Conservation (phyloP, 2,329 filamentous ascomycete genomes). For the Colletotrichum tofieldiae region DNA sequence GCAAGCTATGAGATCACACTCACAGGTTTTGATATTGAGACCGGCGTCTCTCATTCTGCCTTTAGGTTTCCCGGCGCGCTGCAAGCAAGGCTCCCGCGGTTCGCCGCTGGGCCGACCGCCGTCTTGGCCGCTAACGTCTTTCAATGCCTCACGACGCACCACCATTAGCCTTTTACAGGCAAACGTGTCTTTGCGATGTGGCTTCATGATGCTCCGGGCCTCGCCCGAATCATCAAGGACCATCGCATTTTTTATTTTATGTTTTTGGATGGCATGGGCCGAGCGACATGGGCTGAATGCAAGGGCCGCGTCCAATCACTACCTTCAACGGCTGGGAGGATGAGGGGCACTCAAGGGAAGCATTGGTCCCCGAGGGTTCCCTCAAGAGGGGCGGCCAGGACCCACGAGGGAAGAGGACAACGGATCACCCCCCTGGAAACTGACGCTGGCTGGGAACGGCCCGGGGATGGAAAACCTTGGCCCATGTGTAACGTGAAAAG, state of each 20-base stretch:
- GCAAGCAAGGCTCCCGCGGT: background rate
- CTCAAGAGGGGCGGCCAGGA: slow-evolving; percentile 5
- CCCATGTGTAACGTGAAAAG: slow-evolving; percentile 1
- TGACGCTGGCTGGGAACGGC: slow-evolving; percentile 21
- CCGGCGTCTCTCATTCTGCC: background rate
- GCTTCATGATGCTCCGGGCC: background rate
- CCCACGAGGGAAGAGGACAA: slow-evolving; percentile 3
- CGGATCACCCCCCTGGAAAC: slow-evolving; percentile 11
- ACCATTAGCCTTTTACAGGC: background rate
- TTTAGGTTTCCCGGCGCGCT: background rate
- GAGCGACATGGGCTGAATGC: slow-evolving; percentile 31
- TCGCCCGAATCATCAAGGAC: background rate
- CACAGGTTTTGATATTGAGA: background rate
- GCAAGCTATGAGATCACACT: slow-evolving; percentile 8
- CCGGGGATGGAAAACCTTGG: slow-evolving; percentile 8
- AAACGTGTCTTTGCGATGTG: background rate
- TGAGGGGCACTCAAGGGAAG: slow-evolving; percentile 19
- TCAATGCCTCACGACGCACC: background rate
- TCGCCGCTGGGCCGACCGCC: background rate
- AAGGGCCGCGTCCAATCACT: slow-evolving; percentile 35
- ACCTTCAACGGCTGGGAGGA: background rate
- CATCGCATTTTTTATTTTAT: slow-evolving; percentile 8
- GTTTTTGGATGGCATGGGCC: slow-evolving; percentile 21
- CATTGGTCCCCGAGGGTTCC: slow-evolving; percentile 21
- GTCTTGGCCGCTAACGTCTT: background rate